A percentile compares a stretch with the other conserved stretches of the same genome.
phyloP scores from a whole-genome alignment of 148 eudicot genomes.

The Bassia scoparia region DNA sequence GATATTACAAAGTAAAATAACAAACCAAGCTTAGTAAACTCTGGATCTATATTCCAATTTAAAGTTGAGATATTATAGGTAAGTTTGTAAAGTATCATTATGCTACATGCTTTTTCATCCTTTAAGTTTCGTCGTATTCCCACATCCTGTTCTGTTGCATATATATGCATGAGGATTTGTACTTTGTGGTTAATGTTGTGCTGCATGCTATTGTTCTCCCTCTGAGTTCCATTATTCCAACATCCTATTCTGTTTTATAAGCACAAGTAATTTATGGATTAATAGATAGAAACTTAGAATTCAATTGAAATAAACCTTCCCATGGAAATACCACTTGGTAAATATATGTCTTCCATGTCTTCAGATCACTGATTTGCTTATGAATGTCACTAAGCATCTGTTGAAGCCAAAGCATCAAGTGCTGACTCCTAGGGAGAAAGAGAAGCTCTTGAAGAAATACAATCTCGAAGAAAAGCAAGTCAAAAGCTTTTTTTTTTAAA shows the following conservation, averaged over 20 bases:
- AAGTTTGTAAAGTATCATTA: slow-evolving; percentile 17
- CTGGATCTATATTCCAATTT: slow-evolving; percentile 47
- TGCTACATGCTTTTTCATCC: too few species aligned
- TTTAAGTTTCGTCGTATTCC: neutral
- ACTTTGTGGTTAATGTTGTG: neutral
- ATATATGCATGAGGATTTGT: neutral
- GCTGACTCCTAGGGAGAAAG: slow-evolving; percentile 58
- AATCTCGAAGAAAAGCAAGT: slow-evolving; percentile 89
- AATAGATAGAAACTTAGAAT: neutral
- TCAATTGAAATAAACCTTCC: too few species aligned
- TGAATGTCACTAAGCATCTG: slow-evolving; percentile 77
- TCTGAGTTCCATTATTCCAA: neutral
- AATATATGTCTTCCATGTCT: slow-evolving; percentile 11
- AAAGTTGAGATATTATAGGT: slow-evolving; percentile 92
- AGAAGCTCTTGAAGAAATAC: slow-evolving; percentile 62
- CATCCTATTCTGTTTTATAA: neutral
- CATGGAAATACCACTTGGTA: neutral
- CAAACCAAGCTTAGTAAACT: slow-evolving; percentile 69
- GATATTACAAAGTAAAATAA: slow-evolving; percentile 61
- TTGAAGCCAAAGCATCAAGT: slow-evolving; percentile 78
- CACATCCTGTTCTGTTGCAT: neutral
- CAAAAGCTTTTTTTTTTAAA: neutral
- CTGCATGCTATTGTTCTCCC: neutral
- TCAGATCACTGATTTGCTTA: slow-evolving; percentile 87
- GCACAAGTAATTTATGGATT: neutral